A percentile compares a stretch with the other conserved stretches of the same genome.
These are phyloP conservation scores for Paraglomus brasilianum DNA, from an alignment of 192 early-diverging fungal genomes.

Conservation along the genomic window DNA sequence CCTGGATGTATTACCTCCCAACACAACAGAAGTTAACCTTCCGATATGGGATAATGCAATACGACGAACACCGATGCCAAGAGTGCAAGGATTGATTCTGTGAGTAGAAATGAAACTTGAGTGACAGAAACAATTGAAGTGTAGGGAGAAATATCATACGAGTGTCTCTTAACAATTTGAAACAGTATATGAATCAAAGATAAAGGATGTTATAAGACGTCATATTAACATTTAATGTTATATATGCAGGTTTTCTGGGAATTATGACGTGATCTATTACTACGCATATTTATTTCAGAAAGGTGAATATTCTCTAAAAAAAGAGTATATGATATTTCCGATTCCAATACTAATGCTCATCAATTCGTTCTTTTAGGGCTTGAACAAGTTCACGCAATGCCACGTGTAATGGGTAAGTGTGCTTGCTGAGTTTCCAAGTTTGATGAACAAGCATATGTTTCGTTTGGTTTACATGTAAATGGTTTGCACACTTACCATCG, in stretches of 20 bases:
- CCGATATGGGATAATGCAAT: conserved; percentile 28
- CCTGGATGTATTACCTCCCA: conserved; percentile 31
- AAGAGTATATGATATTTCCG: background rate
- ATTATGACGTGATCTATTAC: conserved; percentile 47
- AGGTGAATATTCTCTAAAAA: conserved; percentile 29
- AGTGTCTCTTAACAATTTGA: conserved; percentile 29
- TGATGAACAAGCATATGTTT: no score
- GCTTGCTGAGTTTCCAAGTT: no score
- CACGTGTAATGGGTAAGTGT: conserved; percentile 30
- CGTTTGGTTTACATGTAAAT: no score
- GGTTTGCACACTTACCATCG: no score
- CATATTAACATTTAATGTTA: background rate
- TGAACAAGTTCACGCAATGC: conserved; percentile 32
- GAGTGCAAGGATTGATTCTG: conserved; percentile 40
- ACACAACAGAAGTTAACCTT: conserved; percentile 25
- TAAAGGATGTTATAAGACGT: background rate
- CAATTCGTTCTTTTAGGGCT: background rate
- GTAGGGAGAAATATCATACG: conserved; percentile 36
- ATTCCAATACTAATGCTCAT: background rate
- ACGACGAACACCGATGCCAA: conserved; percentile 35
- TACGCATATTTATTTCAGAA: conserved; percentile 46
- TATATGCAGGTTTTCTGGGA: conserved; percentile 37
- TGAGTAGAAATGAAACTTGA: conserved; percentile 26
- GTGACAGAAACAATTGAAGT: background rate
- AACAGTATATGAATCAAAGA: background rate